Base-by-base conservation (phyloP, 768 basidiomycete species). In the Mycena pura region DNA sequence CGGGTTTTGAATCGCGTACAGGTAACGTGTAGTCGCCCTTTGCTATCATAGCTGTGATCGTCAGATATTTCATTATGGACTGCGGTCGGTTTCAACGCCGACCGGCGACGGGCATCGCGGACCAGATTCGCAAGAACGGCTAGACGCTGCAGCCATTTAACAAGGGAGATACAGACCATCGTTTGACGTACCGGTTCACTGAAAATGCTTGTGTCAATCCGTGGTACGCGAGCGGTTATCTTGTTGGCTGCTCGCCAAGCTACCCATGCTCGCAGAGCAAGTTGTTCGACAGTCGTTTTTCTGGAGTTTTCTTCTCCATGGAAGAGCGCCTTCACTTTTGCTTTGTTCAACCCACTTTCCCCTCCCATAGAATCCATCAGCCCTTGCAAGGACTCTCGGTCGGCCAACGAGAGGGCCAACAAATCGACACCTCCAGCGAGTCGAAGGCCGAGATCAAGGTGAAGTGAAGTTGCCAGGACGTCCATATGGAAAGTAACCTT, bases 401-500 rank as follows among this genome's bases (percentile, higher is more conserved):
- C 36, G 3, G 28, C 36, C 17, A 39, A 57, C 13, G 68, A 45
- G 2, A 73, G 50, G 0, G 83, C 82, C 7, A 82, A 61, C 48
- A 84, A 61, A 45, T 86, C 82, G 25, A 82, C 74, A 1, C 70
- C 83, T 13, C 55, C 55, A 13, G 47, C 53, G 13, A 83, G 74
- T 9, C 67, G 69, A 10, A 82, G 49, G 0, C 68, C 72, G 7
- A 76, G 44, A 55, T 86, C 84, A 9, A 69, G 43, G 65, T 72
- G 74, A 15, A 87, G 63, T 2, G 81, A 71, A 5, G 75, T 60
- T 0, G 77, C 74, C 1, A 86, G 64, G 36, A 72, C 74, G 62
- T 85, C 84, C 82, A 84, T 82, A 31, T 70, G 68, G 43, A 86
- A 82, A 0, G 78, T 76, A 46, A 74, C 70, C 57, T 81, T 84